phyloP scores from a whole-genome alignment of 768 basidiomycete genomes.

The Kwoniella botswanensis region DNA sequence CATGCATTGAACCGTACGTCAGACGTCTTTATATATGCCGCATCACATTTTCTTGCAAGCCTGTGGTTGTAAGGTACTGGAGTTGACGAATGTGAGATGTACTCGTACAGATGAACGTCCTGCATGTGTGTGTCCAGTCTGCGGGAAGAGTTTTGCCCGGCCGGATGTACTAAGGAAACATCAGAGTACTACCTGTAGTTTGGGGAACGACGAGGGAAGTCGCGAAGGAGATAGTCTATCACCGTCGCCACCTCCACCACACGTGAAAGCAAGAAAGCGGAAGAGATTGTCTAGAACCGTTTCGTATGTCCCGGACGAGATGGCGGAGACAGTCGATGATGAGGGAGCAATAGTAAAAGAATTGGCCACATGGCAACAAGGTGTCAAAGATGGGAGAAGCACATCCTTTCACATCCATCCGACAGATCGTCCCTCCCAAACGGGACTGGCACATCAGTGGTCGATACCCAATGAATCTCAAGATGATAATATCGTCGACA shows the following conservation, averaged over 20 bases:
- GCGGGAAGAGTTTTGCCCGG: slow-evolving; percentile 20
- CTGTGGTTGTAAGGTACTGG: not conserved
- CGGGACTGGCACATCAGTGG: not conserved
- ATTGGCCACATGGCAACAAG: not conserved
- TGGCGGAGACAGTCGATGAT: not conserved
- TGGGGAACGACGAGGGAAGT: slow-evolving; percentile 6
- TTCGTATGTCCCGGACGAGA: not conserved
- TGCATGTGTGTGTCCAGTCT: slow-evolving; percentile 4
- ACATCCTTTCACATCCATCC: not conserved
- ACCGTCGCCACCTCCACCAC: not conserved
- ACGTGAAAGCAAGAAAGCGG: not conserved
- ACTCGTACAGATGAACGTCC: slow-evolving; percentile 15
- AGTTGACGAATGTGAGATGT: not conserved
- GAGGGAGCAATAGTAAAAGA: not conserved
- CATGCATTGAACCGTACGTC: slow-evolving; percentile 26
- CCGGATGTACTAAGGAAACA: slow-evolving; percentile 30
- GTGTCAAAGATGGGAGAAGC: no score
- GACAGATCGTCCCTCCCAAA: not conserved
- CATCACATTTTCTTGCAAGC: not conserved
- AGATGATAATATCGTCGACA: not conserved
- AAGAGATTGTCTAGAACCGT: not conserved
- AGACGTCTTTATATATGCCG: not conserved
- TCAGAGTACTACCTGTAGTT: slow-evolving; percentile 6
- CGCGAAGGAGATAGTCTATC: not conserved
- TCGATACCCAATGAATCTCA: not conserved